A percentile compares a stretch with the other conserved stretches of the same genome.
Conservation (phyloP, 495 filamentous ascomycete species). For the Hamigera avellanea region DNA sequence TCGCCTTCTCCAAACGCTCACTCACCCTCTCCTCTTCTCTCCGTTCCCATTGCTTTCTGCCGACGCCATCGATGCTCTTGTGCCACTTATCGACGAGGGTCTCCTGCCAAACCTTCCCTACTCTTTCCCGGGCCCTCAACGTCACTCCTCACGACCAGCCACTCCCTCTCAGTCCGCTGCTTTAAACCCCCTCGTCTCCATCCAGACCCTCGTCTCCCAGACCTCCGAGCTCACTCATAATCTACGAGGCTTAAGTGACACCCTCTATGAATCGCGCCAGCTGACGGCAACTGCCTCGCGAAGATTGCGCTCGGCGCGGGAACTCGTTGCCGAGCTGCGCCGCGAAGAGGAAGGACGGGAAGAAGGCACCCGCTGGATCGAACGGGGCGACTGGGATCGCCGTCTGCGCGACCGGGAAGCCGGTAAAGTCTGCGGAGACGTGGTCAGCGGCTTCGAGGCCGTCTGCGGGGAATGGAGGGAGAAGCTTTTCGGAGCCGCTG, state of each 20-base stretch:
- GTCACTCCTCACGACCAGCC: conserved; percentile 34
- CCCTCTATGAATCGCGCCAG: conserved; percentile 87
- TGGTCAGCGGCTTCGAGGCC: conserved; percentile 84
- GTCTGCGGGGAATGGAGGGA: conserved; percentile 59
- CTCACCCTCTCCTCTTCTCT: conserved; percentile 51
- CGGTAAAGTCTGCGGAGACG: conserved; percentile 65
- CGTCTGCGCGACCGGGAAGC: conserved; percentile 65
- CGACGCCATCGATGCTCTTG: conserved; percentile 53
- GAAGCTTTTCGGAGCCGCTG: conserved; percentile 36
- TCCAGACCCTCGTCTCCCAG: conserved; percentile 41
- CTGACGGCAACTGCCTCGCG: conserved; percentile 68
- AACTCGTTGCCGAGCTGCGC: conserved; percentile 71
- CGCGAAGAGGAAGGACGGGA: conserved; percentile 72
- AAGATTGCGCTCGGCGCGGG: conserved; percentile 60
- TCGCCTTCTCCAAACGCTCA: conserved; percentile 66
- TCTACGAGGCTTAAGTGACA: conserved; percentile 79
- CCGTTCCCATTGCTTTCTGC: conserved; percentile 44
- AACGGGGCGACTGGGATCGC: conserved; percentile 68
- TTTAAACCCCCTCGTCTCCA: conserved; percentile 36
- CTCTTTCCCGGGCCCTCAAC: conserved; percentile 40
- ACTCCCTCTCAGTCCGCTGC: conserved; percentile 20
- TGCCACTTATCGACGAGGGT: conserved; percentile 51
- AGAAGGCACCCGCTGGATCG: conserved; percentile 69
- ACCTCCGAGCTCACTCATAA: conserved; percentile 70
- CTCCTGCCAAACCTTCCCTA: conserved; percentile 36